Conservation (phyloP, 2,329 filamentous ascomycete genomes). For the Mycosphaerelloides madeirae region DNA sequence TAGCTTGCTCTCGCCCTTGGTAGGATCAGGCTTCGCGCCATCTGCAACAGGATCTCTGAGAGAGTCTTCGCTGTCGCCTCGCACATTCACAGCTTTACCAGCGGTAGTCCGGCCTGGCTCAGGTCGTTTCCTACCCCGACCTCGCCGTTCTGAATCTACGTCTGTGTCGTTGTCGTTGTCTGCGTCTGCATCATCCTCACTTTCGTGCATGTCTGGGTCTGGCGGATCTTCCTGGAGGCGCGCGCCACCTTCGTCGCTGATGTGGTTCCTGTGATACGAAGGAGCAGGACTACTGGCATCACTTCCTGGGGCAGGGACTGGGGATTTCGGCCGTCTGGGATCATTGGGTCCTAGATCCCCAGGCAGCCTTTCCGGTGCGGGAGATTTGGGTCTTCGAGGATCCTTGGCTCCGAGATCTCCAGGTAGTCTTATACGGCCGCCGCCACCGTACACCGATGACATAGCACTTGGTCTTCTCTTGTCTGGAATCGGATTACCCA, state of each 20-base stretch:
- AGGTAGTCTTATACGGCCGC: constrained; percentile 27
- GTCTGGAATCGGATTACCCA: constrained; percentile 29
- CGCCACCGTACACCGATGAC: constrained; percentile 26
- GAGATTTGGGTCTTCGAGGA: constrained; percentile 31
- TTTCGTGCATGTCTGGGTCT: constrained; percentile 22
- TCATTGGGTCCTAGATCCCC: constrained; percentile 32
- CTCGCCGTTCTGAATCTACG: constrained; percentile 25
- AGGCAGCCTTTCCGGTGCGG: constrained; percentile 24
- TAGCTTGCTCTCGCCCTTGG: constrained; percentile 32
- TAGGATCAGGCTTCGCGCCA: constrained; percentile 30
- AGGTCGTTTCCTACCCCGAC: constrained; percentile 30
- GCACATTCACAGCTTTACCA: constrained; percentile 31
- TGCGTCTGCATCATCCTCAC: constrained; percentile 29
- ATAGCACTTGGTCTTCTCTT: constrained; percentile 26
- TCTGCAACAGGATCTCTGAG: constrained; percentile 17
- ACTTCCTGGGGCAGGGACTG: constrained; percentile 18
- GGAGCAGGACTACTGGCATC: constrained; percentile 26
- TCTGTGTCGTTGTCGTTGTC: constrained; percentile 34
- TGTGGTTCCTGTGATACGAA: constrained; percentile 20
- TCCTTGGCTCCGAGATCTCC: constrained; percentile 35
- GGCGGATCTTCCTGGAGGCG: constrained; percentile 27
- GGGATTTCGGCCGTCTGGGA: constrained; percentile 20
- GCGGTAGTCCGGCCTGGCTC: constrained; percentile 31
- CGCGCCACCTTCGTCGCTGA: constrained; percentile 22
- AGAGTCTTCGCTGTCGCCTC: constrained; percentile 28